These are phyloP conservation scores for Trametes punicea DNA, from an alignment of 768 basidiomycete species.

Conservation along the genomic window DNA sequence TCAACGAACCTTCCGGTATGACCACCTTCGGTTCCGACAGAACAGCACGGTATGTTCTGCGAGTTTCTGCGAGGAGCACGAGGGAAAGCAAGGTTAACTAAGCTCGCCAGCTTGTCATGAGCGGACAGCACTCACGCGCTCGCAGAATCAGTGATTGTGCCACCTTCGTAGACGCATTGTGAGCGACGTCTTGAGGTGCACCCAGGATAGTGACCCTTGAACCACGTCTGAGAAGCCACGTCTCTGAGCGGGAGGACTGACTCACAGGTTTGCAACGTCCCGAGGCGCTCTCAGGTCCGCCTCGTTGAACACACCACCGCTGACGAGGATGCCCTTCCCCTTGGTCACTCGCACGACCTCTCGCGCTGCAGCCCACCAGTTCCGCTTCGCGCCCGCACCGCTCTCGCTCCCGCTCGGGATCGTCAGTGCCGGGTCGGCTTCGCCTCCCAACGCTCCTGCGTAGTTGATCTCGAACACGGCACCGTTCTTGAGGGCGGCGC, in stretches of 20 bases:
- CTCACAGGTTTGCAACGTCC: conserved; percentile 77
- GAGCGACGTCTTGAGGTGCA: conserved; percentile 64
- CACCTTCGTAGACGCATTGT: conserved; percentile 54
- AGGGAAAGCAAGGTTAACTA: neutral
- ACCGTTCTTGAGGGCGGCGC: conserved; percentile 78
- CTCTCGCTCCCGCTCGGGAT: conserved; percentile 50
- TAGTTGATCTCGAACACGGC: conserved; percentile 82
- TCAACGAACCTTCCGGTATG: conserved; percentile 36
- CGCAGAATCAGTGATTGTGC: conserved; percentile 69
- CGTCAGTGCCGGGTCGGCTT: conserved; percentile 44
- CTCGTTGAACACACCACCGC: conserved; percentile 59
- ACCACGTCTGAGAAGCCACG: too few relatives aligned
- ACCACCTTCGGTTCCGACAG: conserved; percentile 72
- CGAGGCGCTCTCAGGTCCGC: conserved; percentile 66
- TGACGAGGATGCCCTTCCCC: conserved; percentile 71
- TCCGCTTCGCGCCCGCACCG: conserved; percentile 58
- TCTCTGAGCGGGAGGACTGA: too few relatives aligned
- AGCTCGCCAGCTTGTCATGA: neutral
- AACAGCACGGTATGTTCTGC: conserved; percentile 76
- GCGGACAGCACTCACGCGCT: conserved; percentile 54
- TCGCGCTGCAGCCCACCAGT: conserved; percentile 80
- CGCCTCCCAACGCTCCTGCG: conserved; percentile 66
- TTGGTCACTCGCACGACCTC: conserved; percentile 80
- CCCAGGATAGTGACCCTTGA: conserved; percentile 66
- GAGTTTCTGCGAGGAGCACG: conserved; percentile 53